These are phyloP conservation scores for Dryas integrifolia DNA, from an alignment of 331 rosid genomes.

Conservation along the genomic window DNA sequence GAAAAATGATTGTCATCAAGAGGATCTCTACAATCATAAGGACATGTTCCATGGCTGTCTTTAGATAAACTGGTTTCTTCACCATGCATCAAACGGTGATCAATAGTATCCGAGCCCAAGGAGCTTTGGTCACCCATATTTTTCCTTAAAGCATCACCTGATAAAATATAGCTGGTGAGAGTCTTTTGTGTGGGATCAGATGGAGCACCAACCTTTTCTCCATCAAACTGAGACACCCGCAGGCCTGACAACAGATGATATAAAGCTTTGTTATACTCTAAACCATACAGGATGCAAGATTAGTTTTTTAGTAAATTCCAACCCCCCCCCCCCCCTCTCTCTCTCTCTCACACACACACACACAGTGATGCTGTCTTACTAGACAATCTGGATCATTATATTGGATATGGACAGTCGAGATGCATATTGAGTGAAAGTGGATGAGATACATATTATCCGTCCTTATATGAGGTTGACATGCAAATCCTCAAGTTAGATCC, in stretches of 20 bases:
- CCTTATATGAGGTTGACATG: neutral
- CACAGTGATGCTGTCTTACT: neutral
- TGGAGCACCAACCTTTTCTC: slow-evolving; percentile 42
- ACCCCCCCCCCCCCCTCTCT: no score
- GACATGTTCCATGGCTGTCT: slow-evolving; percentile 31
- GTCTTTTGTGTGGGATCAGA: slow-evolving; percentile 74
- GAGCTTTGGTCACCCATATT: slow-evolving; percentile 22
- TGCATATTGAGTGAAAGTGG: neutral
- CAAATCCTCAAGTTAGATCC: neutral
- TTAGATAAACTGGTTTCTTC: slow-evolving; percentile 40
- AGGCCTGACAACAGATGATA: slow-evolving; percentile 52
- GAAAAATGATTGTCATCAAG: slow-evolving; percentile 32
- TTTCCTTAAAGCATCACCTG: slow-evolving; percentile 45
- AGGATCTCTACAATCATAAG: slow-evolving; percentile 31
- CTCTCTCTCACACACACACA: no score
- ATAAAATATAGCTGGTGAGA: slow-evolving; percentile 57
- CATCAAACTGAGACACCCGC: slow-evolving; percentile 71
- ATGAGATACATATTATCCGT: neutral
- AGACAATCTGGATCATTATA: slow-evolving; percentile 5
- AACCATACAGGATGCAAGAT: slow-evolving; percentile 18
- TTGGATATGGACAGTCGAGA: neutral
- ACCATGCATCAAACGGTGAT: slow-evolving; percentile 36
- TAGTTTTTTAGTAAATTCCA: neutral
- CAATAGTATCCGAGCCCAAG: slow-evolving; percentile 34
- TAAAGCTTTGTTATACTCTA: slow-evolving; percentile 20